Evolutionary conservation across 495 filamentous ascomycete genomes (phyloP).

Genomic region (Lineolata rhizophorae): DNA sequence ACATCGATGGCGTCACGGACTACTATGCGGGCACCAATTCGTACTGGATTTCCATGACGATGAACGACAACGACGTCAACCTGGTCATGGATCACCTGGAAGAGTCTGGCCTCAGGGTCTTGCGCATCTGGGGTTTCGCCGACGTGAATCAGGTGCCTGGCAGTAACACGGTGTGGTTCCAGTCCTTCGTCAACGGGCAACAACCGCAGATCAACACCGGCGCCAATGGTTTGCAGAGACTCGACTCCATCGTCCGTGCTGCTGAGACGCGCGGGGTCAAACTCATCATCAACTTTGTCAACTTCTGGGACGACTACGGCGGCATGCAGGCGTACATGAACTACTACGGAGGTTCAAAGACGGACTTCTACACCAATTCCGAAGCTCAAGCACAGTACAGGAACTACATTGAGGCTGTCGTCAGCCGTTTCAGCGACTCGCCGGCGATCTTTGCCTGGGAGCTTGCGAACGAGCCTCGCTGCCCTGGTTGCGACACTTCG

Average conservation of each 20-base stretch:
- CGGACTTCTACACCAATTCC: slow-evolving; percentile 33
- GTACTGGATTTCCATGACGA: slow-evolving; percentile 55
- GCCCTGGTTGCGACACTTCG: slow-evolving; percentile 33
- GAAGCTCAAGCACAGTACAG: slow-evolving; percentile 35
- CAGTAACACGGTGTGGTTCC: slow-evolving; percentile 36
- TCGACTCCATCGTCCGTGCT: slow-evolving; percentile 7
- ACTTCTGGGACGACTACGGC: slow-evolving; percentile 41
- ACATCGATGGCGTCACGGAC: slow-evolving; percentile 35
- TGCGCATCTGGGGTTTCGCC: slow-evolving; percentile 57
- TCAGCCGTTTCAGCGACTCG: slow-evolving; percentile 33
- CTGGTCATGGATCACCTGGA: slow-evolving; percentile 10
- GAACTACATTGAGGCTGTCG: slow-evolving; percentile 37
- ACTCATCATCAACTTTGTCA: slow-evolving; percentile 28
- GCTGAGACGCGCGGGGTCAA: slow-evolving; percentile 14
- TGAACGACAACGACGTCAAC: slow-evolving; percentile 37
- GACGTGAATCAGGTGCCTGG: slow-evolving; percentile 20
- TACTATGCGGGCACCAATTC: slow-evolving; percentile 48
- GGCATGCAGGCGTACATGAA: slow-evolving; percentile 41
- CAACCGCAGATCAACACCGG: slow-evolving; percentile 42
- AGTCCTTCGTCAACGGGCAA: slow-evolving; percentile 27
- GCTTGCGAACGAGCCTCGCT: slow-evolving; percentile 47
- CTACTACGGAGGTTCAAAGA: slow-evolving; percentile 34
- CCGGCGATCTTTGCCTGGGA: slow-evolving; percentile 50
- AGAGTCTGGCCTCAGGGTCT: slow-evolving; percentile 38
- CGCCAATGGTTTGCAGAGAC: slow-evolving; percentile 37